Percentiles rank a stretch among this genome's conserved stretches.
Evolutionary conservation across 192 early-diverging fungal genomes (phyloP).

Genomic region (Cladochytrium replicatum): DNA sequence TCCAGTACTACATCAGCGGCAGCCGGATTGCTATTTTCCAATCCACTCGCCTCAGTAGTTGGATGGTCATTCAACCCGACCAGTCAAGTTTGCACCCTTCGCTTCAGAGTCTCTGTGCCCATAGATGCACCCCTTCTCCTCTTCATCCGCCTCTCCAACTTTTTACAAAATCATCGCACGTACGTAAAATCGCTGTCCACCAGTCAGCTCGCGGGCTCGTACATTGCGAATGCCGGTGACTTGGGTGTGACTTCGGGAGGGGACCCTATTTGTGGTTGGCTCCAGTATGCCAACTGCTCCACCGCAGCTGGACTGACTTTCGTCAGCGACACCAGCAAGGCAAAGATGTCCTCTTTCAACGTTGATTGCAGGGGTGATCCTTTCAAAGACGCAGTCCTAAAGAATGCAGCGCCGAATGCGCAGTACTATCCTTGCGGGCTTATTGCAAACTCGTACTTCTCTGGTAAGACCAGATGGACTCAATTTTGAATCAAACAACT

Average conservation of each 20-base stretch:
- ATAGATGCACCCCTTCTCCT: constrained; percentile 50
- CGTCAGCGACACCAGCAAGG: not conserved
- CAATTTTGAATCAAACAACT: not conserved
- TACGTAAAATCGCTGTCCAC: constrained; percentile 71
- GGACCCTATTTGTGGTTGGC: not conserved
- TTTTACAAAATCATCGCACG: constrained; percentile 83
- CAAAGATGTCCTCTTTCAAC: not conserved
- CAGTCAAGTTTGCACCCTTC: not conserved
- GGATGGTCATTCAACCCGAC: too few species aligned
- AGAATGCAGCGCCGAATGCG: not conserved
- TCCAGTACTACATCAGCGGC: too few species aligned
- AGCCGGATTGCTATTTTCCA: too few species aligned
- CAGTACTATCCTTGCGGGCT: constrained; percentile 76
- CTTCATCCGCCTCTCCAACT: constrained; percentile 78
- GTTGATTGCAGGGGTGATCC: not conserved
- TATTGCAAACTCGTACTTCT: constrained; percentile 83
- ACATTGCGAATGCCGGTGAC: constrained; percentile 24
- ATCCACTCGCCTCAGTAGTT: too few species aligned
- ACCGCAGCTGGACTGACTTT: not conserved
- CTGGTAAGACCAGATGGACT: too few species aligned
- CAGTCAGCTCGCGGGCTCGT: constrained; percentile 43
- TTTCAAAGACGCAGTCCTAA: not conserved
- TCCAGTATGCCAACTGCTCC: not conserved
- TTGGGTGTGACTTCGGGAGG: constrained; percentile 8
- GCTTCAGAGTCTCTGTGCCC: not conserved